Conservation (phyloP, 768 basidiomycete species). For the Trametes coccinea region DNA sequence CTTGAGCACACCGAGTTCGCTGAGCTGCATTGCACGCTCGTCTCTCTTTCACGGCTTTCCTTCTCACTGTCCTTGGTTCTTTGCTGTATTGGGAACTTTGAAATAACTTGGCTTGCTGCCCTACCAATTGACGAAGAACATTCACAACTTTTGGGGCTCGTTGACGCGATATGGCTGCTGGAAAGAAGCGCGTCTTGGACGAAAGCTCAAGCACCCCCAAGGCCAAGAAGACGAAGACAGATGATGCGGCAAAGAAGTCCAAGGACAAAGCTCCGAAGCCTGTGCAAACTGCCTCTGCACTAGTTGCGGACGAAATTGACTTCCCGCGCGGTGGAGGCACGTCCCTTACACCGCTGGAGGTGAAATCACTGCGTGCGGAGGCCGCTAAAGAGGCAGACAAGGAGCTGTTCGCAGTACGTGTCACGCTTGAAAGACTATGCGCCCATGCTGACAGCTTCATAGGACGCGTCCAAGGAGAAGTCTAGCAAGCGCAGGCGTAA, state of each 20-base stretch:
- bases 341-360: constrained; percentile 82
- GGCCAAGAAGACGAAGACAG: constrained; percentile 62
- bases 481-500: constrained; percentile 50
- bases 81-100: too few species aligned
- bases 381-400: constrained; percentile 81
- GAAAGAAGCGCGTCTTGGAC: constrained; percentile 64
- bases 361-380: constrained; percentile 83
- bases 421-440: not conserved
- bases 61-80: not conserved
- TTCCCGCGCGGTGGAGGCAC: constrained; percentile 97
- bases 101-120: too few species aligned
- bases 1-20: not conserved
- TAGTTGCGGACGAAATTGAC: constrained; percentile 72
- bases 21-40: not conserved
- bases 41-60: not conserved
- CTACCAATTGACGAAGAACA: not conserved
- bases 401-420: constrained; percentile 68
- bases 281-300: constrained; percentile 38
- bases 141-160: not conserved
- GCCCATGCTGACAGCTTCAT: not conserved
- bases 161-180: constrained; percentile 39
- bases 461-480: constrained; percentile 43
- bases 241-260: constrained; percentile 33
- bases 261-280: constrained; percentile 31
- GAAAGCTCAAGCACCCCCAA: constrained; percentile 49